Percentiles rank a stretch among this genome's conserved stretches.
Conservation (phyloP, 306 rosid genomes). For the Cucurbita moschata region DNA sequence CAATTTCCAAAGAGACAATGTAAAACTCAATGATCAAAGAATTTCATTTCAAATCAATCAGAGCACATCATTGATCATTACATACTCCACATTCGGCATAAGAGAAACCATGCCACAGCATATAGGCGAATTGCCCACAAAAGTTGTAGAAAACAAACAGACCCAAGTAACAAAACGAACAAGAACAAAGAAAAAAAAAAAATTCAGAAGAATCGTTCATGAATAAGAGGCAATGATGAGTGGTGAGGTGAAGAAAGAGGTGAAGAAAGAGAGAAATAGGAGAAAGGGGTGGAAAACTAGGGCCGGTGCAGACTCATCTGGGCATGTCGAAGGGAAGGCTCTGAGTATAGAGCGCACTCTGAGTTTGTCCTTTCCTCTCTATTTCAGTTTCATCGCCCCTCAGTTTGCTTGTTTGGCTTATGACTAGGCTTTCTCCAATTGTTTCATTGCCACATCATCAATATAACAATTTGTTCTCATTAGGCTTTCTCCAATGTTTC, state of each 20-base stretch:
- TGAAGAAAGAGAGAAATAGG: background rate
- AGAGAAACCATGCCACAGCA: background rate
- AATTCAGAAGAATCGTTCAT: background rate
- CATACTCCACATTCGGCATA: background rate
- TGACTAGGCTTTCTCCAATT: background rate
- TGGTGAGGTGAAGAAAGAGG: too few relatives aligned
- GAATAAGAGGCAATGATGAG: background rate
- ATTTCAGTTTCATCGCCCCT: background rate
- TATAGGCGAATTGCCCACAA: background rate
- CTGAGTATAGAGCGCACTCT: background rate
- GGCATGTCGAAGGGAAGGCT: background rate
- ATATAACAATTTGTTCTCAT: background rate
- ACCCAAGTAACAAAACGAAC: background rate
- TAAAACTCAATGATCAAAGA: background rate
- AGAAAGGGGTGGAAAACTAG: background rate
- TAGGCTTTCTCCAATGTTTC: background rate
- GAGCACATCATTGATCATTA: background rate
- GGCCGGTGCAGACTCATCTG: background rate
- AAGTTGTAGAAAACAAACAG: background rate
- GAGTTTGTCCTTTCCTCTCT: background rate
- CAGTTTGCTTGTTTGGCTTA: background rate
- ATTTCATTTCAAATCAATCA: background rate
- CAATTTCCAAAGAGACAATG: background rate
- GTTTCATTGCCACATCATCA: background rate
- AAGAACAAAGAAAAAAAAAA: too few relatives aligned